These are phyloP conservation scores for Dendrothele bispora DNA, from an alignment of 768 basidiomycete genomes.

Conservation along the genomic window DNA sequence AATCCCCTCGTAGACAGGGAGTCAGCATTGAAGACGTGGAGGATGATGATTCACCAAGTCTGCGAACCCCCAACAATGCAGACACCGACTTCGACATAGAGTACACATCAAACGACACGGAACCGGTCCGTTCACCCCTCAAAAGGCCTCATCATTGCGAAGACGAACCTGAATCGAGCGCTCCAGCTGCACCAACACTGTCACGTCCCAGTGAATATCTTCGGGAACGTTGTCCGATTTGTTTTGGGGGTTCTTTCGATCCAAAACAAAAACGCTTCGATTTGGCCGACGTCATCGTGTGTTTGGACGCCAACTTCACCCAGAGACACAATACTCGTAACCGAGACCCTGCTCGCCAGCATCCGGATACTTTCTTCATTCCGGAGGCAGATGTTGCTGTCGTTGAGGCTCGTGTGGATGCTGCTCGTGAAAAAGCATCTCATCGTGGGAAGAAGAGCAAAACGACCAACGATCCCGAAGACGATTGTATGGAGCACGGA, in stretches of 20 bases:
- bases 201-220: conserved; percentile 21
- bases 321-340: conserved; percentile 24
- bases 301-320: conserved; percentile 32
- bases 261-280: too few relatives aligned
- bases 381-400: conserved; percentile 14
- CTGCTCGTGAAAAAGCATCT: not conserved
- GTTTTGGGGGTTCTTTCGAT: conserved; percentile 21
- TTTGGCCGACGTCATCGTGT: conserved; percentile 26
- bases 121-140: too few relatives aligned
- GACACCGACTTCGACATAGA: not conserved
- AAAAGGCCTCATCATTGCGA: conserved; percentile 5
- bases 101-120: too few relatives aligned
- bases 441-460: not conserved
- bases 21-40: too few relatives aligned
- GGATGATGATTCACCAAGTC: too few relatives aligned
- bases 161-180: not conserved
- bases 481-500: conserved; percentile 15
- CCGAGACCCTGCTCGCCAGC: conserved; percentile 14
- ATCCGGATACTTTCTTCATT: conserved; percentile 22
- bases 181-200: not conserved
- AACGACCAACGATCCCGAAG: conserved; percentile 6
- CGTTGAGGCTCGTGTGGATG: conserved; percentile 20
- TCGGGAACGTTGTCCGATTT: conserved; percentile 21
- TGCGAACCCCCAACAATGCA: too few relatives aligned
- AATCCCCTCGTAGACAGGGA: too few relatives aligned